A percentile compares a stretch with the other conserved stretches of the same genome.
phyloP scores from a whole-genome alignment of 768 basidiomycete species.

The Hygrocybe punicea region DNA sequence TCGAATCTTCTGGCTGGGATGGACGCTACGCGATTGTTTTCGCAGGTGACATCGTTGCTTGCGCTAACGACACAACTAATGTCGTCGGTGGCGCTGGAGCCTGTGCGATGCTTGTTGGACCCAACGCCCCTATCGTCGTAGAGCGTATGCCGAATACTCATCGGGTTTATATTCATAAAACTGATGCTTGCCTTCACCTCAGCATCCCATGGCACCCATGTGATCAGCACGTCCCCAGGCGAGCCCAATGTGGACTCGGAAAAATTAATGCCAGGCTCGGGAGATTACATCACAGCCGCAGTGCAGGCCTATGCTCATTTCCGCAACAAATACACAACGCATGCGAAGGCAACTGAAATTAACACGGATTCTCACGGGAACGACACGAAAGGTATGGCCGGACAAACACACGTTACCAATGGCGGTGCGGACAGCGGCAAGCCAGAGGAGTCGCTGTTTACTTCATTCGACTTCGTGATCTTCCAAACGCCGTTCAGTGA shows the following conservation, averaged over 20 bases:
- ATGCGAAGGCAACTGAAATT: background rate
- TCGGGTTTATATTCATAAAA: background rate
- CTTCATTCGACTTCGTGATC: background rate
- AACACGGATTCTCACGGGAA: too few relatives aligned
- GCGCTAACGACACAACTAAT: slow-evolving; percentile 93
- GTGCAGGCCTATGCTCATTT: background rate
- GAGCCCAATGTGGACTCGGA: too few relatives aligned
- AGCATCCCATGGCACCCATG: background rate
- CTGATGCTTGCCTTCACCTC: background rate
- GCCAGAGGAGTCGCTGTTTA: background rate
- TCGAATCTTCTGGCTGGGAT: slow-evolving; percentile 94
- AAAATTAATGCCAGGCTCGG: background rate
- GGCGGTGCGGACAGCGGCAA: background rate
- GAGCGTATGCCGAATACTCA: slow-evolving; percentile 66
- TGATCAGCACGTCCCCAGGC: background rate
- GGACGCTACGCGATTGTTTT: slow-evolving; percentile 97
- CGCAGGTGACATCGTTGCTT: slow-evolving; percentile 81
- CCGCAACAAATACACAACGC: background rate
- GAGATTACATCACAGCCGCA: background rate
- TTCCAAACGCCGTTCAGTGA: background rate
- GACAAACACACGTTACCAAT: too few relatives aligned
- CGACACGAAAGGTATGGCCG: too few relatives aligned
- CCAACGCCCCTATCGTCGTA: slow-evolving; percentile 87
- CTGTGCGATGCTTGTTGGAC: slow-evolving; percentile 90
- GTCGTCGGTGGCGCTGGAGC: slow-evolving; percentile 83